phyloP scores from a whole-genome alignment of 176 grass and related monocot genomes.

The Tillandsia fasciculata region DNA sequence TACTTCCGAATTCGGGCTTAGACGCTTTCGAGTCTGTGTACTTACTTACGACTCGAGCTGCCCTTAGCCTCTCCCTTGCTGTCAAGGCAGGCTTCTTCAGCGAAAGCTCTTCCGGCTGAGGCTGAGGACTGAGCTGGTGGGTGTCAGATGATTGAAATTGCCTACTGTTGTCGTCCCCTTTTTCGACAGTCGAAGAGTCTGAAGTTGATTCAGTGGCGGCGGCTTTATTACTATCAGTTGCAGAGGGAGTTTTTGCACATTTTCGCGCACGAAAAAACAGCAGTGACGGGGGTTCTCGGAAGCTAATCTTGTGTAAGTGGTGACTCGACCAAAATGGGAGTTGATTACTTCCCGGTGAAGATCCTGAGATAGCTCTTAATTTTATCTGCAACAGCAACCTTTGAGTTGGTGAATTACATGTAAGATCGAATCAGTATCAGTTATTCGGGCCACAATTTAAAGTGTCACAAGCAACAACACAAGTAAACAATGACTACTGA shows the following conservation, averaged over 20 bases:
- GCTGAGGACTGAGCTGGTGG: neutral
- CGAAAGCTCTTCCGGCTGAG: conserved; percentile 7
- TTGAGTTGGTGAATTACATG: neutral
- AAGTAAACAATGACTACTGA: no score
- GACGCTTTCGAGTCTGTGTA: conserved; percentile 46
- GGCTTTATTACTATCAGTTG: conserved; percentile 37
- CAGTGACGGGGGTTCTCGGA: conserved; percentile 14
- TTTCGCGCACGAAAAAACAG: conserved; percentile 20
- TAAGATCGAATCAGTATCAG: neutral
- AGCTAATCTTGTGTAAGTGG: conserved; percentile 20
- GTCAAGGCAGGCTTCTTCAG: conserved; percentile 52
- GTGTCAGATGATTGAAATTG: conserved; percentile 11
- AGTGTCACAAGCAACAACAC: neutral
- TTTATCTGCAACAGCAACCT: conserved; percentile 19
- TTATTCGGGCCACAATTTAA: neutral
- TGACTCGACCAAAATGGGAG: conserved; percentile 28
- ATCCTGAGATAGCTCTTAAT: conserved; percentile 24
- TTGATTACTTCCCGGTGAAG: conserved; percentile 30
- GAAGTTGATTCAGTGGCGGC: conserved; percentile 12
- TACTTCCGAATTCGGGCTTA: conserved; percentile 62
- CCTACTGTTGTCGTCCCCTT: neutral
- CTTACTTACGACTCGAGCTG: conserved; percentile 69
- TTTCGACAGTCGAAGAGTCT: conserved; percentile 18
- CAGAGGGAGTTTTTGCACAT: conserved; percentile 21
- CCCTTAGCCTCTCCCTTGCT: conserved; percentile 68